These are phyloP conservation scores for Colletotrichum musicola DNA, from an alignment of 2,329 filamentous ascomycete genomes.

Conservation along the genomic window DNA sequence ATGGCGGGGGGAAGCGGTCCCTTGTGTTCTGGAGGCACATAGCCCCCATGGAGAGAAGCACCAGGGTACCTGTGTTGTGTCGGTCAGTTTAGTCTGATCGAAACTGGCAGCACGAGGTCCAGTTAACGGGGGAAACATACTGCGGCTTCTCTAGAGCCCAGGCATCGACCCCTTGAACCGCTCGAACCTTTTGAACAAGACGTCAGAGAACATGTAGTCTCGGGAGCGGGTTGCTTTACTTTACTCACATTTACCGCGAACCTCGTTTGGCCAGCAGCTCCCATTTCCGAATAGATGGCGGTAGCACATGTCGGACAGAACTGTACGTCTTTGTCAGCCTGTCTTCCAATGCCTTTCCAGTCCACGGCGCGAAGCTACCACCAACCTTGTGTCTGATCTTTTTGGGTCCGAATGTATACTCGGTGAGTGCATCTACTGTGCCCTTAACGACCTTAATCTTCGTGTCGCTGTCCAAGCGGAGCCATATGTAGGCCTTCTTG, in stretches of 20 bases:
- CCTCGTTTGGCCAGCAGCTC: constrained; percentile 35
- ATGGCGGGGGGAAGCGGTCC: constrained; percentile 55
- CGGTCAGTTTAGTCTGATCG: too few relatives aligned
- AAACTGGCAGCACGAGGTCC: too few relatives aligned
- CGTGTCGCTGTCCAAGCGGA: constrained; percentile 46
- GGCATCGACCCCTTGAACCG: constrained; percentile 58
- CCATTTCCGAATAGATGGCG: constrained; percentile 49
- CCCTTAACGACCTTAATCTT: constrained; percentile 61
- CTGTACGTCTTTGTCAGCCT: constrained; percentile 45
- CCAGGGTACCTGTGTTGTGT: constrained; percentile 53
- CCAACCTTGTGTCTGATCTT: constrained; percentile 57
- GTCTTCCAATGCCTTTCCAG: not conserved
- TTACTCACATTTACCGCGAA: not conserved
- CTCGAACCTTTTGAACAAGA: constrained; percentile 48
- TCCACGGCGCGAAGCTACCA: not conserved
- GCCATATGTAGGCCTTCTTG: constrained; percentile 60
- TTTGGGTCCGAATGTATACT: constrained; percentile 58
- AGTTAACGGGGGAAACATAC: constrained; percentile 47
- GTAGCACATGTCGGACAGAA: constrained; percentile 66
- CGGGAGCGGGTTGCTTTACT: not conserved
- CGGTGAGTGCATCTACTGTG: constrained; percentile 51
- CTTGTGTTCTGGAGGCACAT: constrained; percentile 51
- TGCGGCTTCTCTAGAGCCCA: constrained; percentile 51
- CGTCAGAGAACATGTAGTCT: not conserved
- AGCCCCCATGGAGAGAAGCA: constrained; percentile 46